A percentile compares a stretch with the other conserved stretches of the same genome.
Conservation (phyloP, 345 rosid genomes). For the Hypericum perforatum region DNA sequence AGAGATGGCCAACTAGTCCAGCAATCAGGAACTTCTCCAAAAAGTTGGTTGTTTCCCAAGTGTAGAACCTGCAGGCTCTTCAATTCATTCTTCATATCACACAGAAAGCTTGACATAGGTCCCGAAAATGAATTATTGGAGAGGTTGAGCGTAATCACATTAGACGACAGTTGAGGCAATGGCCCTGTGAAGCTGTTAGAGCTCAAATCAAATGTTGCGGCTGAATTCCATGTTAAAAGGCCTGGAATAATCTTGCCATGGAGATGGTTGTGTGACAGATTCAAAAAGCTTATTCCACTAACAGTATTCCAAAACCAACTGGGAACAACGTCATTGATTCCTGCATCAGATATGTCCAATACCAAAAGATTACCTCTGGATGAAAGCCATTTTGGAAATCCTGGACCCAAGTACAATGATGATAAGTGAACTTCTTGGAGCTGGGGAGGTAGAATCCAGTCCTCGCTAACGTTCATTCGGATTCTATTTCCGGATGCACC, state of each 20-base stretch:
- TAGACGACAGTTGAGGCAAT: conserved; percentile 3
- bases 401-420: conserved; percentile 8
- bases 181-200: conserved; percentile 12
- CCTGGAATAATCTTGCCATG: neutral
- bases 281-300: neutral
- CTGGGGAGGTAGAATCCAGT: conserved; percentile 10
- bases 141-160: conserved; percentile 1
- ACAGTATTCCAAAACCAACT: conserved; percentile 7
- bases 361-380: neutral
- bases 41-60: conserved; percentile 7
- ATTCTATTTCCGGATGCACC: neutral
- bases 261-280: conserved; percentile 8
- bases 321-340: conserved; percentile 5
- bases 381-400: conserved; percentile 14
- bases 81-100: neutral
- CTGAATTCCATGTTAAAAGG: no score
- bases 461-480: neutral
- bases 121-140: conserved; percentile 7
- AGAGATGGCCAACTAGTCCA: conserved; percentile 4
- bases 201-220: neutral
- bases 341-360: conserved; percentile 11
- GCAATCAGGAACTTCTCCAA: conserved; percentile 8
- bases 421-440: neutral
- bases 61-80: neutral
- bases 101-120: no score